Evolutionary conservation across 2,329 filamentous ascomycete genomes (phyloP).

Genomic region (Pyrenophora teres): DNA sequence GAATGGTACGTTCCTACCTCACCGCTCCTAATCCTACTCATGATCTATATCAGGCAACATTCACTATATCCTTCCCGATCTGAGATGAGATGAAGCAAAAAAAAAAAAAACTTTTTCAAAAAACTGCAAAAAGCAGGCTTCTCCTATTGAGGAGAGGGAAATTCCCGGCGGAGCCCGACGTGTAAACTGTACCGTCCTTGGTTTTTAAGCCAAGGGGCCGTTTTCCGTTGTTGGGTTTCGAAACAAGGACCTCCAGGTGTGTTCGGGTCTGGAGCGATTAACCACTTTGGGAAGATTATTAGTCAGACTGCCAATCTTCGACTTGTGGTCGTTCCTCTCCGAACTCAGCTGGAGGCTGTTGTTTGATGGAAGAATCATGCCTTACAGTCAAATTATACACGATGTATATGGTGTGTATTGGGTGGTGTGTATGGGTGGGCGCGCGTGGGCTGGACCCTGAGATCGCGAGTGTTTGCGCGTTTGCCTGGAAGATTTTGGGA

Average conservation of each 20-base stretch:
- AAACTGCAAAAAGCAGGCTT: no score
- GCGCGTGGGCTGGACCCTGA: not conserved
- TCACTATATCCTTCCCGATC: no score
- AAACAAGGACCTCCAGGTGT: not conserved
- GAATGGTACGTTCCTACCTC: no score
- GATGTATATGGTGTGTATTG: not conserved
- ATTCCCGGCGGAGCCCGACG: no score
- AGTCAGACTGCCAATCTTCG: not conserved
- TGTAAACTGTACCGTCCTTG: not conserved
- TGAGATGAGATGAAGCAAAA: no score
- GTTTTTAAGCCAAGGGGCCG: not conserved
- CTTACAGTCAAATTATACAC: not conserved
- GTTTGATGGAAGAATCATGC: not conserved
- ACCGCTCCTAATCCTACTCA: no score
- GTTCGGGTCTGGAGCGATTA: constrained; percentile 4
- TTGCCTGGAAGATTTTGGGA: not conserved
- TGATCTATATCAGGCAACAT: no score
- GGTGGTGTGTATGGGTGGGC: not conserved
- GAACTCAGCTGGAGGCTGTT: not conserved
- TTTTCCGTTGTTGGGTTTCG: not conserved
- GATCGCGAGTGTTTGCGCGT: not conserved
- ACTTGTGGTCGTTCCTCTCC: constrained; percentile 2
- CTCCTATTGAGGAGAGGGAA: not conserved
- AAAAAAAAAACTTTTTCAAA: not conserved
- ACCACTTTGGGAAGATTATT: not conserved